Conservation (phyloP, 768 basidiomycete genomes). For the Suillus occidentalis region DNA sequence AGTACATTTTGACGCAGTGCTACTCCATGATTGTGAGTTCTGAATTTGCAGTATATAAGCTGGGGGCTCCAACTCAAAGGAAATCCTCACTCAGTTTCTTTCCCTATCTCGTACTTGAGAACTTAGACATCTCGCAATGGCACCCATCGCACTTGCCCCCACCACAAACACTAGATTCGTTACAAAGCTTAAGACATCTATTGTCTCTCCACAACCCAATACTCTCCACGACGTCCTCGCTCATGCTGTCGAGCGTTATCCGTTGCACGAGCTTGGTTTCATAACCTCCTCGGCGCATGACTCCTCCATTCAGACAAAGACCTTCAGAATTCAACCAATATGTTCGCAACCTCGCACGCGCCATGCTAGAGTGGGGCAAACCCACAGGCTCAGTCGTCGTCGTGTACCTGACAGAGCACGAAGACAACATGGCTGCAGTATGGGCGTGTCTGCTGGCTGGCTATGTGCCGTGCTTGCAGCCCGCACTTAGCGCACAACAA, state of each 20-base stretch:
- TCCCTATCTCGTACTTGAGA: not conserved
- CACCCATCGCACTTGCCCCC: constrained; percentile 16
- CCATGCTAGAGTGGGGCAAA: constrained; percentile 24
- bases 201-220: not conserved
- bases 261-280: constrained; percentile 26
- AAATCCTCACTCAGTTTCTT: not conserved
- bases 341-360: constrained; percentile 20
- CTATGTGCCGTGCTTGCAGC: constrained; percentile 31
- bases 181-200: constrained; percentile 1
- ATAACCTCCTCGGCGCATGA: constrained; percentile 30
- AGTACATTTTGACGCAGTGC: no score
- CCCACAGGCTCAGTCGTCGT: constrained; percentile 26
- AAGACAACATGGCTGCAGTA: constrained; percentile 33
- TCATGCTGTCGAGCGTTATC: constrained; percentile 20
- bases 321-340: constrained; percentile 23
- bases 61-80: not conserved
- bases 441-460: constrained; percentile 34
- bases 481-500: constrained; percentile 34
- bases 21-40: not conserved
- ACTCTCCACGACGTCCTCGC: constrained; percentile 26
- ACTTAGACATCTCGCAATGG: constrained; percentile 8
- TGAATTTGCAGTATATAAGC: not conserved
- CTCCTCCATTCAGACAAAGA: constrained; percentile 28
- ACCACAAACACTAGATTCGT: constrained; percentile 13
- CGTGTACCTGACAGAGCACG: constrained; percentile 32